These are phyloP conservation scores for Durusdinium trenchii DNA, from an alignment of 73 alveolate genomes.

Conservation along the genomic window DNA sequence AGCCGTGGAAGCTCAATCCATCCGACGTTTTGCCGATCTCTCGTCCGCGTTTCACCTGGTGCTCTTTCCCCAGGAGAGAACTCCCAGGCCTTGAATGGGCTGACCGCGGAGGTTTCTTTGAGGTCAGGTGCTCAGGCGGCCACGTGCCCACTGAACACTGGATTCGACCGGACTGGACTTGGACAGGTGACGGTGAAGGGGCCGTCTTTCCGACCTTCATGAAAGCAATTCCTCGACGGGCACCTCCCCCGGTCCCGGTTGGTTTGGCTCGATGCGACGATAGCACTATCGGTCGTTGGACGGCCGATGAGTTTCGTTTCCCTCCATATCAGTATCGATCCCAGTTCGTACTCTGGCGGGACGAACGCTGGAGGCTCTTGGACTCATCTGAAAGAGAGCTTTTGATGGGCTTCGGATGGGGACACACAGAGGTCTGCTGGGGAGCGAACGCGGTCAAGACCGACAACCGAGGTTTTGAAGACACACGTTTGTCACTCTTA, in stretches of 20 bases:
- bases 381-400: not conserved
- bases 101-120: not conserved
- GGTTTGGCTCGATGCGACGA: not conserved
- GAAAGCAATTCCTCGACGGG: not conserved
- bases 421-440: not conserved
- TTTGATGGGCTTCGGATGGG: not conserved
- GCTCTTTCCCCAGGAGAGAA: not conserved
- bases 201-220: not conserved
- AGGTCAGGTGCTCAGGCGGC: not conserved
- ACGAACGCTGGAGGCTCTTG: not conserved
- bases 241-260: not conserved
- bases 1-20: not conserved
- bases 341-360: not conserved
- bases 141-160: not conserved
- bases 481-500: not conserved
- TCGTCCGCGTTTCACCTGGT: conserved; percentile 29
- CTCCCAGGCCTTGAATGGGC: not conserved
- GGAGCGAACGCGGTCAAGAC: not conserved
- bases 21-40: not conserved
- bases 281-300: not conserved
- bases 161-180: not conserved
- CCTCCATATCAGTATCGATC: not conserved
- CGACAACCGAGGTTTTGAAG: not conserved
- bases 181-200: not conserved
- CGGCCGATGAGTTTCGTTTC: not conserved